Evolutionary conservation across 805 yeast genomes (phyloP), one percentile per base, ranked within the genome.

Genomic region (Yarrowia sp.): DNA sequence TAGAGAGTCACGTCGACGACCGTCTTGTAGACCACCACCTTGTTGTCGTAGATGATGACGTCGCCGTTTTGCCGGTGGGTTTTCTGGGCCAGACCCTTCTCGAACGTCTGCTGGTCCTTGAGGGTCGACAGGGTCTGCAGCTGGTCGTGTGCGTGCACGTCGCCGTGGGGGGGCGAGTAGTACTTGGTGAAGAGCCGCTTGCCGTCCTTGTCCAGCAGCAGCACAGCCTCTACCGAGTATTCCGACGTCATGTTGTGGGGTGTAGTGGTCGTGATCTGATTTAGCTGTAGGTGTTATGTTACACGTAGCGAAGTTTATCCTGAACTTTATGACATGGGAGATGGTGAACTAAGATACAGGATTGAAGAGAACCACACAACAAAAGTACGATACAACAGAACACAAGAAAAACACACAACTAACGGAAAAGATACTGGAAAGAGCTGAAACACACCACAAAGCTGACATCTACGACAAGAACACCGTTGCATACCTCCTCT

Each of bases 21-120:
- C 78, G 92, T 96, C 78, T 91, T 92, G 80, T 92, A 95, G n/a
- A 92, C 89, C 48, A 93, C 87, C 70, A 92, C 82, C 72, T 88
- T 89, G 76, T 86, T 86, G 74, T 92, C 97, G 75, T 87, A 89
- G 55, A 95, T 82, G 71, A 92, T 79, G 68, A 95, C 87, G 75
- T 93, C 98, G 65, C 89, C 86, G 75, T 89, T 87, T 72, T 88
- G 87, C 75, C 92, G 91, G 78, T 85, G 85, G n/a, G 97, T 88
- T 79, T 93, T 95, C 55, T 80, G 77, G 74, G 88, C 89, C 49
- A 95, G 79, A 5, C 84, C 82, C 72, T 85, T 80, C 79, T 95
- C 99, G 77, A 94, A 95, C 68, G 86, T 82, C 69, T 82, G 80
- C 79, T 95, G 98, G 72, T 87, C 87, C 76, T 87, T 86, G 63